These are phyloP conservation scores for Phytophthora kernoviae DNA, from an alignment of 352 stramenopile genomes.

Conservation along the genomic window DNA sequence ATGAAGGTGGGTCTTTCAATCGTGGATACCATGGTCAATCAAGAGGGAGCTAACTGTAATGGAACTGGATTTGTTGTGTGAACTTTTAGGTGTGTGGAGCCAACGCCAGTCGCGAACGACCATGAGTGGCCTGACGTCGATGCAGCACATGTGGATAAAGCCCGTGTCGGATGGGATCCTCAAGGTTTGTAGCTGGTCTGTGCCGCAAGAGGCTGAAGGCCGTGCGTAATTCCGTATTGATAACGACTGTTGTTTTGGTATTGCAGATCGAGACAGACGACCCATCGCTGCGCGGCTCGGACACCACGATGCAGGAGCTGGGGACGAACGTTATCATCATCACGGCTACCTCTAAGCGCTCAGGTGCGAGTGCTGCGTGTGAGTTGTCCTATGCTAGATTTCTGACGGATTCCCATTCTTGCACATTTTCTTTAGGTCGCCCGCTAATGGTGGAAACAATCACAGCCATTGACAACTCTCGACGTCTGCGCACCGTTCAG, in stretches of 20 bases:
- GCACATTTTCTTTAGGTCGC: slow-evolving; percentile 38
- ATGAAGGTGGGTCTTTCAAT: slow-evolving; percentile 48
- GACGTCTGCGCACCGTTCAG: slow-evolving; percentile 83
- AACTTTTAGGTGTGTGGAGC: slow-evolving; percentile 65
- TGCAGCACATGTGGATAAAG: slow-evolving; percentile 90
- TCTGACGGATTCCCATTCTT: not conserved
- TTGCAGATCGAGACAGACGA: slow-evolving; percentile 82
- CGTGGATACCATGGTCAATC: not conserved
- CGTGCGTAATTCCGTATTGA: not conserved
- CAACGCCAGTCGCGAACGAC: slow-evolving; percentile 85
- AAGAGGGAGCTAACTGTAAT: not conserved
- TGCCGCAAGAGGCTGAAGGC: not conserved
- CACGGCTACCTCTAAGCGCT: slow-evolving; percentile 87
- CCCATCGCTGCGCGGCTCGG: slow-evolving; percentile 68
- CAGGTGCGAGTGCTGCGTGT: slow-evolving; percentile 36
- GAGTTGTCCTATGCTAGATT: not conserved
- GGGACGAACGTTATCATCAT: slow-evolving; percentile 82
- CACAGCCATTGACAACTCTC: slow-evolving; percentile 80
- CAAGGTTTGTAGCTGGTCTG: slow-evolving; percentile 42
- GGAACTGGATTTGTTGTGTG: not conserved
- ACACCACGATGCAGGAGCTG: slow-evolving; percentile 89
- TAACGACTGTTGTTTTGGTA: not conserved
- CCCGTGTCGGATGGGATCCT: slow-evolving; percentile 86
- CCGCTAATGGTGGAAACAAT: slow-evolving; percentile 88
- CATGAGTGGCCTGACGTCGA: slow-evolving; percentile 85